Evolutionary conservation across 371 early-diverging fungal genomes (phyloP).

Genomic region (Saksenaea vasiformis): DNA sequence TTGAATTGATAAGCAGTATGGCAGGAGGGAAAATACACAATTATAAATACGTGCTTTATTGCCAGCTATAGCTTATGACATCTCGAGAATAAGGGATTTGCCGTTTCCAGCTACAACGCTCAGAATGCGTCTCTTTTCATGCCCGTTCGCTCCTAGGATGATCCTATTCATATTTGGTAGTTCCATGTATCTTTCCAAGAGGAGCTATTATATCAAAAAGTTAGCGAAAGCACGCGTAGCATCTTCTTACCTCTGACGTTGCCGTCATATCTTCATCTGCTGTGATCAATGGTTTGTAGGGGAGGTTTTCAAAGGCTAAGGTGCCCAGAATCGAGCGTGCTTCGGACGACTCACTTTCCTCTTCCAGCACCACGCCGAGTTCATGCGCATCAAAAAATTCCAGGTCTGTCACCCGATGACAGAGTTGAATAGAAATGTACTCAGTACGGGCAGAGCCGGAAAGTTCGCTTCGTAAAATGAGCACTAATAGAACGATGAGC

Average conservation of each 20-base stretch:
- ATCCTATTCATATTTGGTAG: conserved; percentile 12
- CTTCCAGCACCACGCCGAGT: conserved; percentile 8
- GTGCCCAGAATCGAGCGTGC: background rate
- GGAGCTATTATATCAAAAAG: background rate
- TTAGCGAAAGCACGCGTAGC: background rate
- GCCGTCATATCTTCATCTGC: background rate
- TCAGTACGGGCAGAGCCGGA: background rate
- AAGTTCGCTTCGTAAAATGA: conserved; percentile 1
- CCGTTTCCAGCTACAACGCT: conserved; percentile 11
- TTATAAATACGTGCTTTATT: too few species aligned
- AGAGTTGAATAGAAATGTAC: conserved; percentile 8
- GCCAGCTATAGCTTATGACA: conserved; percentile 5
- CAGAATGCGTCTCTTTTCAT: conserved; percentile 10
- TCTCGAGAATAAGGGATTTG: conserved; percentile 12
- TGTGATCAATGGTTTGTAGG: background rate
- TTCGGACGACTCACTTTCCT: background rate
- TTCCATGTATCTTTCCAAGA: conserved; percentile 9
- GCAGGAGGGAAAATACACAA: too few species aligned
- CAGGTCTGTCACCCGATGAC: conserved; percentile 5
- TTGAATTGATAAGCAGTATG: too few species aligned
- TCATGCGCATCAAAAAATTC: conserved; percentile 14
- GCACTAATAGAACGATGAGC: background rate
- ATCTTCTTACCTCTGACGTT: background rate
- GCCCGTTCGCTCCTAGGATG: conserved; percentile 16
- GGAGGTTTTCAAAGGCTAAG: conserved; percentile 3